Evolutionary conservation across 306 rosid species (phyloP), one percentile per base, ranked within the genome.

Genomic region (Pueraria montana): DNA sequence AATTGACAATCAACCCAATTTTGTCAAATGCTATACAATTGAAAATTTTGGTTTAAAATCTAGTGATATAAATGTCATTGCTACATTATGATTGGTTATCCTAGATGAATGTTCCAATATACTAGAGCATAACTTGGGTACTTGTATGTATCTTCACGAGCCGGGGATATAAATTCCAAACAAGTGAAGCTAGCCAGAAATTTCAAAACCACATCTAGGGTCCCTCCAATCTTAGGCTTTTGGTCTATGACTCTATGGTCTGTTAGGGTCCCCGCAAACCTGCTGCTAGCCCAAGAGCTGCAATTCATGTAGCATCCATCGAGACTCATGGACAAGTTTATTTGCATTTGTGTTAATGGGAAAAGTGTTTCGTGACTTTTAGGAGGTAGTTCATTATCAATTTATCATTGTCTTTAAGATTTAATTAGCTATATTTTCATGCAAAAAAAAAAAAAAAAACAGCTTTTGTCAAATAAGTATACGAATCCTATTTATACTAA

Each of bases 191-290:
- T 27, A 30, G 69, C 42, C 2, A 62, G 42, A 62, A 62, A 62
- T 6, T 62, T 62, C 21, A 62, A 62, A 62, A 27, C 42, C 10
- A 30, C 5, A 30, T 14, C 5, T 30, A 62, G 69, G 69, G 69
- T 30, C 69, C 69, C 69, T 62, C 69, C 12, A 7, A 62, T 27
- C 21, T 2, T 62, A 62, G 69, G 69, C 11, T 27, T 58, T 58
- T 20, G 64, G 32, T 58, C 32, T 26, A 53, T 56, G 63, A 56
- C 30, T 56, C 63, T 56, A 6, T 62, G 10, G 40, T 62, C 40
- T 27, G 40, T 62, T 62, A 62, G 40, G 68, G 20, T 61, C 68
- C 68, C 68, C 68, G 1, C n/a, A 62, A 62, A 27, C 11, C 40
- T 62, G 40, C 2, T 62, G 5, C 10, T 30, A 14, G 12, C 69